A percentile compares a stretch with the other conserved stretches of the same genome.
Evolutionary conservation across 164 flowering plant species (phyloP).

Genomic region (Kalanchoe fedtschenkoi): DNA sequence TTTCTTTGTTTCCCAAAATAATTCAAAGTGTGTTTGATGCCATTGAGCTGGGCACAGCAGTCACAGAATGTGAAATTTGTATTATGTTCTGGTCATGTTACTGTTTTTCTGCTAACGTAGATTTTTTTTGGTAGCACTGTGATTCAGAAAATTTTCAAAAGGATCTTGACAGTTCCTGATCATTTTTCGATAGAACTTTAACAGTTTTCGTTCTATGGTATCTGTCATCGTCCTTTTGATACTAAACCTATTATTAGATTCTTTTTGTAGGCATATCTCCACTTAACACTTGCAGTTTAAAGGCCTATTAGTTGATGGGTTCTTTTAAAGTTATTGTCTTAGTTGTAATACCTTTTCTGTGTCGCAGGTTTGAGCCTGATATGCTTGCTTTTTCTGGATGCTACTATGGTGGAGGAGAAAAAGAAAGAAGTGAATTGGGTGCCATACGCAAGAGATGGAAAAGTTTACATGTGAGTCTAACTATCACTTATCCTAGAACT

Average conservation of each 20-base stretch:
- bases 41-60: too few relatives aligned
- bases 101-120: too few relatives aligned
- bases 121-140: too few relatives aligned
- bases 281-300: too few relatives aligned
- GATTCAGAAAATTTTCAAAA: too few relatives aligned
- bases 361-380: constrained; percentile 86
- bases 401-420: constrained; percentile 90
- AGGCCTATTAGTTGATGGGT: too few relatives aligned
- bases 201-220: not conserved
- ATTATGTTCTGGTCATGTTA: too few relatives aligned
- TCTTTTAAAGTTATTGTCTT: not conserved
- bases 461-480: constrained; percentile 64
- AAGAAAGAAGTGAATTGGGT: constrained; percentile 71
- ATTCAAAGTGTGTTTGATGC: too few relatives aligned
- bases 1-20: too few relatives aligned
- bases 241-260: not conserved
- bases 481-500: not conserved
- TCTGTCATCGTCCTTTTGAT: not conserved
- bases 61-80: too few relatives aligned
- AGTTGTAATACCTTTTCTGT: constrained; percentile 1
- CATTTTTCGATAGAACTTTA: not conserved
- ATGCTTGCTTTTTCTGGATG: constrained; percentile 99
- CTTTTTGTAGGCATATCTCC: too few relatives aligned
- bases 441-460: constrained; percentile 90
- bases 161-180: not conserved